Conservation (phyloP, 2,329 filamentous ascomycete genomes). For the Helotiales sp. region DNA sequence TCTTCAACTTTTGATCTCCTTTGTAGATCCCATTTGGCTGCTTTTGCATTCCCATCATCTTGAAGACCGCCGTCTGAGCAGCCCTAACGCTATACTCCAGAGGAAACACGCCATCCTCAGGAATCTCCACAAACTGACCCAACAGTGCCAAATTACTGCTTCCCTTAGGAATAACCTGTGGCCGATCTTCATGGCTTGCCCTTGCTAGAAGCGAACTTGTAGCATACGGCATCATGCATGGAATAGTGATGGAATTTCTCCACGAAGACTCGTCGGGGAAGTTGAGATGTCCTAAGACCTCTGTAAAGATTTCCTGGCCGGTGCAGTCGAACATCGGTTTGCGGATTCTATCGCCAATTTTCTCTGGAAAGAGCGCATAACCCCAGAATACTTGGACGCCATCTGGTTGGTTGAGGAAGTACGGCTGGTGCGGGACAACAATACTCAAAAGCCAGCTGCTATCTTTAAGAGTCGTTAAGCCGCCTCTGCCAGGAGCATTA, state of each 20-base stretch:
- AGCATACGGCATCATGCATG: constrained; percentile 49
- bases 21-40: constrained; percentile 41
- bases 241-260: constrained; percentile 42
- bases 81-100: constrained; percentile 47
- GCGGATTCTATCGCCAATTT: constrained; percentile 45
- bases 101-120: constrained; percentile 46
- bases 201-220: constrained; percentile 46
- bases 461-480: constrained; percentile 47
- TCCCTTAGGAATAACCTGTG: constrained; percentile 46
- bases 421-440: constrained; percentile 49
- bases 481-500: constrained; percentile 43
- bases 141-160: constrained; percentile 48
- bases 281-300: constrained; percentile 47
- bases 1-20: constrained; percentile 39
- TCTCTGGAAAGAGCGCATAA: constrained; percentile 47
- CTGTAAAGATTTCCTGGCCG: constrained; percentile 48
- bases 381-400: constrained; percentile 48
- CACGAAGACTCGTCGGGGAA: constrained; percentile 44
- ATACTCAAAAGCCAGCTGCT: constrained; percentile 49
- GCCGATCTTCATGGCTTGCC: constrained; percentile 43
- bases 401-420: constrained; percentile 47
- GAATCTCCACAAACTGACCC: constrained; percentile 50
- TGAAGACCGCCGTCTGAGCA: constrained; percentile 46
- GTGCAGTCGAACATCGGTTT: constrained; percentile 50
- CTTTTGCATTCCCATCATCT: constrained; percentile 41